A percentile compares a stretch with the other conserved stretches of the same genome.
These are phyloP conservation scores for Rhododendron ovatum DNA, from an alignment of 148 eudicot genomes.

Conservation along the genomic window DNA sequence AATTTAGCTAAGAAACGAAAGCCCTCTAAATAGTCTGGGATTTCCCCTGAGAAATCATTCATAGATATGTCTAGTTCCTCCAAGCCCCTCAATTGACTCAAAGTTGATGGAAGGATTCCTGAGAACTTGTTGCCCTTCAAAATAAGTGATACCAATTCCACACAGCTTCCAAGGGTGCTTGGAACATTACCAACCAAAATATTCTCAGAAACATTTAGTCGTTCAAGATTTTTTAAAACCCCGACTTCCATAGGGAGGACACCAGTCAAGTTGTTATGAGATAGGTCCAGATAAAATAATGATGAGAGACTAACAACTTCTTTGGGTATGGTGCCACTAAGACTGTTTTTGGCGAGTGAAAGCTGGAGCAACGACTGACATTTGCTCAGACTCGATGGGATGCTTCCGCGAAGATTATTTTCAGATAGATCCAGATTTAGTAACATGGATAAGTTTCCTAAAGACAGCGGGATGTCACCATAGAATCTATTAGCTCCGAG, in stretches of 20 bases:
- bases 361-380: too few species aligned
- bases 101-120: too few species aligned
- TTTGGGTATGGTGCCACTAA: not conserved
- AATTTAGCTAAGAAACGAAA: not conserved
- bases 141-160: not conserved
- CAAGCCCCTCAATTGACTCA: too few species aligned
- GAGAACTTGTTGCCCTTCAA: not conserved
- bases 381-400: too few species aligned
- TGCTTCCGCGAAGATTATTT: too few species aligned
- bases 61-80: not conserved
- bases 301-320: not conserved
- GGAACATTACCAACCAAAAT: not conserved
- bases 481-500: too few species aligned
- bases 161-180: not conserved
- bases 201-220: not conserved
- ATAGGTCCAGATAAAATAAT: not conserved
- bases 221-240: not conserved
- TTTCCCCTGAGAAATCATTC: conserved; percentile 2
- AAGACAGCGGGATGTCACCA: too few species aligned
- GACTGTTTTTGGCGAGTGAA: too few species aligned
- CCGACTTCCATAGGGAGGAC: not conserved
- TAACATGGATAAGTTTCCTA: too few species aligned
- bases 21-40: not conserved
- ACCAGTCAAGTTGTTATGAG: not conserved
- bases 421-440: too few species aligned